Conservation (phyloP, 192 early-diverging fungal genomes). For the Rhizophagus clarus region DNA sequence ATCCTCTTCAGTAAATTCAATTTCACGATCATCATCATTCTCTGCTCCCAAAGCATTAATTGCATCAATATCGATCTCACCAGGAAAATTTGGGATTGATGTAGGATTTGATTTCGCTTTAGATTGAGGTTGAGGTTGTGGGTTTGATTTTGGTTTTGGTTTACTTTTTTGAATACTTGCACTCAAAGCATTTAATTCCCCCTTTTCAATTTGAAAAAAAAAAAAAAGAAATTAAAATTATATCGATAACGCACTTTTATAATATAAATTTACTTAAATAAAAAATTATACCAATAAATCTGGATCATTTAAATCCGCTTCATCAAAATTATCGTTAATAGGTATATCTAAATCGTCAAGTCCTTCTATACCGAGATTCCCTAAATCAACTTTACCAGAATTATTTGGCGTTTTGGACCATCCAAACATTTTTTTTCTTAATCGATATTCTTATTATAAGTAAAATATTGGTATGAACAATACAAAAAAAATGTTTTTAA, state of each 20-base stretch:
- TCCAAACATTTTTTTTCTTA: not conserved
- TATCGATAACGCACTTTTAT: not conserved
- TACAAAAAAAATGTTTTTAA: no score
- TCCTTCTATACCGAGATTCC: not conserved
- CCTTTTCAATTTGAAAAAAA: slow-evolving; percentile 34
- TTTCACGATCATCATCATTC: slow-evolving; percentile 55
- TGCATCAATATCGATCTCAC: slow-evolving; percentile 34
- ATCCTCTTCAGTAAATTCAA: slow-evolving; percentile 73
- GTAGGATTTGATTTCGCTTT: slow-evolving; percentile 2
- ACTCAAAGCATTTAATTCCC: slow-evolving; percentile 49
- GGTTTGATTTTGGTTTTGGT: slow-evolving; percentile 33
- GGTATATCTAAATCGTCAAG: slow-evolving; percentile 6
- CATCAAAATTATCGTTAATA: slow-evolving; percentile 35
- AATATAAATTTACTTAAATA: not conserved
- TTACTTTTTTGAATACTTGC: slow-evolving; percentile 29
- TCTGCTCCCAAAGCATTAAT: slow-evolving; percentile 32
- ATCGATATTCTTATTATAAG: no score
- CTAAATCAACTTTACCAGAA: not conserved
- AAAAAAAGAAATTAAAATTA: no score
- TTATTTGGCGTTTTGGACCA: not conserved
- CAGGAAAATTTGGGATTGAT: slow-evolving; percentile 5
- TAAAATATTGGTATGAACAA: no score
- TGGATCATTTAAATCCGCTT: slow-evolving; percentile 53
- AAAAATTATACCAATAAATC: slow-evolving; percentile 49
- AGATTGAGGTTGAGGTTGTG: not conserved